Evolutionary conservation across 192 early-diverging fungal genomes (phyloP).

Genomic region (Neocallimastix lanati): DNA sequence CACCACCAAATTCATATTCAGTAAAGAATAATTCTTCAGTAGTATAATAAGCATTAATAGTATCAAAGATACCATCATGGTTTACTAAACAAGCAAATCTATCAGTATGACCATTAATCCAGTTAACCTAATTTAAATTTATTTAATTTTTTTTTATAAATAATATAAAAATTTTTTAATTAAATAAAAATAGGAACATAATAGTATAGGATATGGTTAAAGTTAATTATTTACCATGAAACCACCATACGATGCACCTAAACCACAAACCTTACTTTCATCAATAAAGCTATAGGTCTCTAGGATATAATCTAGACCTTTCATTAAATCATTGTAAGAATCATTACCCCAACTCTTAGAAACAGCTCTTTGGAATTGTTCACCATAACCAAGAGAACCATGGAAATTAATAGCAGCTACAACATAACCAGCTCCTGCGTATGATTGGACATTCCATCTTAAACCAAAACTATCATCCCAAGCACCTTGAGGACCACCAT

Average conservation of each 20-base stretch:
- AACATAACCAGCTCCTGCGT: constrained; percentile 50
- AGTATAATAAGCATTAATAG: constrained; percentile 34
- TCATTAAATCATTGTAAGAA: constrained; percentile 58
- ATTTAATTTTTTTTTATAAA: too few relatives aligned
- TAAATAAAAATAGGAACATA: too few relatives aligned
- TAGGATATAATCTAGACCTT: constrained; percentile 42
- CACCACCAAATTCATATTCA: constrained; percentile 53
- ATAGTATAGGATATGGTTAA: too few relatives aligned
- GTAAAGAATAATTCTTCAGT: constrained; percentile 69
- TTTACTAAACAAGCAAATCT: constrained; percentile 47
- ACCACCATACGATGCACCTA: constrained; percentile 64
- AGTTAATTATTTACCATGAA: constrained; percentile 7
- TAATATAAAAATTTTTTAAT: too few relatives aligned
- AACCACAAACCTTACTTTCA: constrained; percentile 23
- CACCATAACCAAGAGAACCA: constrained; percentile 64
- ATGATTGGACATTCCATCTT: constrained; percentile 60
- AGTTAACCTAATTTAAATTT: constrained; percentile 50
- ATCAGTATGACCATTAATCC: constrained; percentile 56
- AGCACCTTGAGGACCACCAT: constrained; percentile 63
- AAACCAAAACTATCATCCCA: constrained; percentile 41
- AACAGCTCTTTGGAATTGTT: constrained; percentile 55
- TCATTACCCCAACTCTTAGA: constrained; percentile 52
- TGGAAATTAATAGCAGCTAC: constrained; percentile 54
- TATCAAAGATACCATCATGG: constrained; percentile 57
- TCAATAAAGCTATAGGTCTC: constrained; percentile 35